phyloP scores from a whole-genome alignment of 768 basidiomycete genomes.

The Suillus discolor region DNA sequence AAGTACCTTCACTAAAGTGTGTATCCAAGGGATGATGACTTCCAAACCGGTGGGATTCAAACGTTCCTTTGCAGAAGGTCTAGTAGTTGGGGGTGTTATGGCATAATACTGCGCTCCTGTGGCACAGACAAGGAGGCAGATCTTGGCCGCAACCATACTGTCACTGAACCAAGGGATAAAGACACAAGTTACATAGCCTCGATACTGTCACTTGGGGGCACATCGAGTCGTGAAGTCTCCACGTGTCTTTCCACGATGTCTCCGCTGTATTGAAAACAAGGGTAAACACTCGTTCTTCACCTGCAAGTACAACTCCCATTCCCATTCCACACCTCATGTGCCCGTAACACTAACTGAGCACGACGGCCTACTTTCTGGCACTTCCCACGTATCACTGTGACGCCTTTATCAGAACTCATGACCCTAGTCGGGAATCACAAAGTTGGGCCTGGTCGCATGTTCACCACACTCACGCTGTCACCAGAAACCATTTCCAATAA shows the following conservation, averaged over 20 bases:
- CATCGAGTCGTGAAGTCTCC: too few relatives aligned
- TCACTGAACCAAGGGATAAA: not conserved
- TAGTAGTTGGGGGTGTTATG: slow-evolving; percentile 8
- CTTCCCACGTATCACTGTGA: not conserved
- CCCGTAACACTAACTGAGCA: not conserved
- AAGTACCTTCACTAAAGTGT: not conserved
- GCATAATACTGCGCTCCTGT: slow-evolving; percentile 2
- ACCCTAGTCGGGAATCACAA: not conserved
- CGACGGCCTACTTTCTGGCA: not conserved
- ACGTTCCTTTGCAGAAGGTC: slow-evolving; percentile 5
- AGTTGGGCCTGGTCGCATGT: slow-evolving; percentile 17
- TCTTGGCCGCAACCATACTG: slow-evolving; percentile 4
- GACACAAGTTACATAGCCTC: too few relatives aligned
- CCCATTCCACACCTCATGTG: too few relatives aligned
- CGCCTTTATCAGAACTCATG: not conserved
- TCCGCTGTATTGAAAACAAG: too few relatives aligned
- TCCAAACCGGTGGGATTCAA: not conserved
- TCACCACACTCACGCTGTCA: slow-evolving; percentile 12
- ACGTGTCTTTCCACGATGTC: too few relatives aligned
- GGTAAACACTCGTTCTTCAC: too few relatives aligned
- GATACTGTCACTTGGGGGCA: too few relatives aligned
- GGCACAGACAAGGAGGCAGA: slow-evolving; percentile 1
- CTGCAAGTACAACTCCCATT: too few relatives aligned
- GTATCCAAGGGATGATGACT: not conserved
- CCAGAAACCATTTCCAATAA: slow-evolving; percentile 18